Base-by-base conservation (phyloP, 345 rosid genomes). In the Gossypium bickii region DNA sequence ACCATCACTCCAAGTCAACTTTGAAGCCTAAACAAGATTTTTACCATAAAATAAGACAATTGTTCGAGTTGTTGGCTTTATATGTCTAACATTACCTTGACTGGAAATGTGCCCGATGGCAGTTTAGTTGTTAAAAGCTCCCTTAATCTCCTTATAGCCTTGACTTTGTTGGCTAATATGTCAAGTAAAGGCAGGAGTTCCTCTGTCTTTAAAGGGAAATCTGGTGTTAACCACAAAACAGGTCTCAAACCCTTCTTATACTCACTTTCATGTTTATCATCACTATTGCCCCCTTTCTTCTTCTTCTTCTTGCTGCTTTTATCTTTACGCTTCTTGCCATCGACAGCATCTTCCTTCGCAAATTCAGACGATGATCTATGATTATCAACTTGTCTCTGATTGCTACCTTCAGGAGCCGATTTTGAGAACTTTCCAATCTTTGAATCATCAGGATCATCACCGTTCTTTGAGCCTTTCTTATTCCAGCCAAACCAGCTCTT, bases 81-180 rank as follows among this genome's bases (percentile, higher is more conserved):
- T 9, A 74, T 69, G 8, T 34, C 68, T 73, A 7, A 41, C 34
- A 65, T 67, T 85, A 95, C 99, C 97, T 95, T 93, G 81, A 93
- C 97, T 76, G 99, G 99, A 85, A 95, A 95, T 76, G 98, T 95
- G 78, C 98, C 99, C 27, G 58, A 7, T 38, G 98, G 99, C 57
- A 95, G 89, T 82, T 95, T 93, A 61, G 99, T 93, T 58, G 99
- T 95, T 86, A 95, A 86, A 78, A 95, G 99, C 85, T 95, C 99
- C 78, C 99, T 93, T 38, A 95, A 91, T 80, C 99, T 90, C 88
- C 97, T 87, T 78, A 93, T 70, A 58, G 99, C 99, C 87, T 95
- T 95, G 71, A 95, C 99, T 78, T 95, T 95, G 85, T 95, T 89
- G 52, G 99, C 99, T 78, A 95, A 88, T 84, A 95, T 95, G 83